Percentiles rank a stretch among this genome's conserved stretches.
Conservation (phyloP, 1,284 basidiomycete species). For the Marasmius fiardii region DNA sequence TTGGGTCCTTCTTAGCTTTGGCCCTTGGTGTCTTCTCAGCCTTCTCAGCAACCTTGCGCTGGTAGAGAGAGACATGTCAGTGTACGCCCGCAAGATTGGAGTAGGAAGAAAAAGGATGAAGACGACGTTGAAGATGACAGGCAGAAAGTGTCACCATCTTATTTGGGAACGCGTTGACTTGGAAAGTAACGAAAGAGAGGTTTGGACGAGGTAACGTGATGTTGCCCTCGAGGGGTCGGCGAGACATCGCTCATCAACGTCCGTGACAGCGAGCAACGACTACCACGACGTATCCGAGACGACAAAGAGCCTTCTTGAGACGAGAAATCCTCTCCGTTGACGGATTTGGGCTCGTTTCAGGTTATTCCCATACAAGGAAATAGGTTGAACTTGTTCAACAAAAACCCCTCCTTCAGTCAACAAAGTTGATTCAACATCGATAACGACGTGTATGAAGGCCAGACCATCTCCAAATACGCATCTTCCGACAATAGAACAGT, state of each 20-base stretch:
- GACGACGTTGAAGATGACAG: neutral
- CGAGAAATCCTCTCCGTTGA: neutral
- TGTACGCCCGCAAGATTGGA: constrained; percentile 10
- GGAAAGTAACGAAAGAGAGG: too few species aligned
- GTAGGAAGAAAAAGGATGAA: constrained; percentile 5
- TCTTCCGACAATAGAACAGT: constrained; percentile 14
- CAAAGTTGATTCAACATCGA: constrained; percentile 3
- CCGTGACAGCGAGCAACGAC: neutral
- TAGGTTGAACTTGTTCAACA: neutral
- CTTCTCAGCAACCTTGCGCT: constrained; percentile 77
- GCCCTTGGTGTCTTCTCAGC: constrained; percentile 53
- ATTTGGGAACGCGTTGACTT: too few species aligned
- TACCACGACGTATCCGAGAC: neutral
- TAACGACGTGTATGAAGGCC: constrained; percentile 2
- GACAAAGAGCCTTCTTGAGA: neutral
- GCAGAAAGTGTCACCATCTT: too few species aligned
- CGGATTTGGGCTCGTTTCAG: neutral
- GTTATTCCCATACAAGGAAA: neutral
- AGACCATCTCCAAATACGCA: constrained; percentile 14
- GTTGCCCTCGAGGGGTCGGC: neutral
- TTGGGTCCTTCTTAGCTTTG: constrained; percentile 73
- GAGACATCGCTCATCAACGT: neutral
- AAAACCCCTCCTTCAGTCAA: neutral
- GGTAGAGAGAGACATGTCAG: constrained; percentile 16
- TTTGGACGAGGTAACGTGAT: neutral